These are phyloP conservation scores for Aeschynomene evenia DNA, from an alignment of 306 rosid species.

Conservation along the genomic window DNA sequence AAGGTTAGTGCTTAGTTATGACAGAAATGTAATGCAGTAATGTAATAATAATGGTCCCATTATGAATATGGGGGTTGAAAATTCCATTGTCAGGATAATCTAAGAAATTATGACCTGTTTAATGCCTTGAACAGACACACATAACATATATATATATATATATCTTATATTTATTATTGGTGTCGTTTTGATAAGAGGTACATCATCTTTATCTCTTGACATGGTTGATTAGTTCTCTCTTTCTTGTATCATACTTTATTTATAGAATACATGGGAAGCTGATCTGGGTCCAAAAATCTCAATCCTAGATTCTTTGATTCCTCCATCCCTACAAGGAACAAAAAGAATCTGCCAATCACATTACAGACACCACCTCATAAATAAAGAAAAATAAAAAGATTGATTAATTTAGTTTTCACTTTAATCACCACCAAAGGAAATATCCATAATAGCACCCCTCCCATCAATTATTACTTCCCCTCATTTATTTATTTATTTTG, in stretches of 20 bases:
- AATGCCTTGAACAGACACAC: conserved; percentile 29
- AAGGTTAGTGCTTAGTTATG: conserved; percentile 29
- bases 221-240: conserved; percentile 39
- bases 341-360: conserved; percentile 88
- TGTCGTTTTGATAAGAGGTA: conserved; percentile 31
- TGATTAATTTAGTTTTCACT: conserved; percentile 48
- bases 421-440: conserved; percentile 55
- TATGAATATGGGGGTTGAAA: conserved; percentile 37
- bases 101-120: conserved; percentile 21
- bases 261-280: conserved; percentile 36
- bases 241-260: conserved; percentile 35
- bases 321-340: conserved; percentile 75
- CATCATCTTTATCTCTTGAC: conserved; percentile 29
- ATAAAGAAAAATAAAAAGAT: conserved; percentile 33
- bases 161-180: neutral
- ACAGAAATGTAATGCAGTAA: neutral
- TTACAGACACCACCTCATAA: conserved; percentile 34
- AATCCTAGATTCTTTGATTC: conserved; percentile 94
- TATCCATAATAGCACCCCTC: conserved; percentile 43
- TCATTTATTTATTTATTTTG: neutral
- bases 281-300: conserved; percentile 71
- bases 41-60: conserved; percentile 27
- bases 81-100: conserved; percentile 48
- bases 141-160: too few species aligned
- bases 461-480: neutral